Base-by-base conservation (phyloP, 305 asterid genomes). In the Fraxinus sp. region DNA sequence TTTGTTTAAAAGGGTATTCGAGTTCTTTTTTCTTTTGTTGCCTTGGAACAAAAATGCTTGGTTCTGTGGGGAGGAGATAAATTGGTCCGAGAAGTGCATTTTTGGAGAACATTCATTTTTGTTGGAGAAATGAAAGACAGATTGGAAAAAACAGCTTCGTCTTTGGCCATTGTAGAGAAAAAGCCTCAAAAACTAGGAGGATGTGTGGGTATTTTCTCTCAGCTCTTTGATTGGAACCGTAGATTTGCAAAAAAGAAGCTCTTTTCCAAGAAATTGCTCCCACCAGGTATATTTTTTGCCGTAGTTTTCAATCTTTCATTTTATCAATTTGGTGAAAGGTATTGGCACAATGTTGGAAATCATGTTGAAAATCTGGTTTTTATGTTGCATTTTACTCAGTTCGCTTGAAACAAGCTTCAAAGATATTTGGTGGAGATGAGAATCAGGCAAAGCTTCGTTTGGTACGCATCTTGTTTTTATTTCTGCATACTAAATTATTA, bases 221-320 rank as follows among this genome's bases (percentile, higher is more conserved):
- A 92, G 84, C 91, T 97, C 9, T 90, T 96, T 85, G 98, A 94
- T 84, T 96, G 99, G 99, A 96, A 94, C 88, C 90, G 95, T n/a
- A 93, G 89, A 84, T 90, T 97, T 22, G 93, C 98, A 0, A 96
- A 90, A 87, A 94, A 94, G 91, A 94, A 89, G 87, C 89, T 93
- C 4, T 97, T 97, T 70, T 83, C 97, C 49, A 97, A 87, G 92
- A 97, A 92, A 90, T 81, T 94, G 86, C 95, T 93, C 78, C 92
- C 97, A 20, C 95, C 97, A 84, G 98, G 98, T 93, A 77, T 14
- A 89, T 81, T 80, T 66, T 86, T 0, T 20, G 13, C 14, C 30
- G 24, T 72, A 32, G 0, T 32, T 32, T 32, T 32, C 35, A 32
- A 32, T 32, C 35, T 32, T 39, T 3, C 22, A 18, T 62, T 8